Percentiles rank a stretch among this genome's conserved stretches.
Conservation (phyloP, 225 moss, liverwort and hornwort genomes). For the Polytrichum formosum region DNA sequence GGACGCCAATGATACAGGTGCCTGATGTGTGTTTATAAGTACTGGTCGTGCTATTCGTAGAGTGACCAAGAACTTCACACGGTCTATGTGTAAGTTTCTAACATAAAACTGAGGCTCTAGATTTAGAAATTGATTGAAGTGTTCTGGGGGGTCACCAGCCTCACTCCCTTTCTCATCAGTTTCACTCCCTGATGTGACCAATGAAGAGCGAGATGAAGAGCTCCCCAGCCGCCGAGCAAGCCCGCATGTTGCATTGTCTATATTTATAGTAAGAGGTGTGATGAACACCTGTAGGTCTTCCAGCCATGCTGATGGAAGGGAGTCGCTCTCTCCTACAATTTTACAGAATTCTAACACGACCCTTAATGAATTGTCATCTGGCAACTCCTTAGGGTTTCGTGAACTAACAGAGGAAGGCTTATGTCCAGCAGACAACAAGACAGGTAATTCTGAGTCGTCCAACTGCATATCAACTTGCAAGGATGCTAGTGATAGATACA, state of each 20-base stretch:
- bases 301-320: constrained; percentile 4
- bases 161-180: background rate
- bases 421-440: constrained; percentile 10
- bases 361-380: background rate
- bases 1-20: constrained; percentile 11
- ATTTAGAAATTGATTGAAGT: constrained; percentile 6
- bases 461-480: constrained; percentile 22
- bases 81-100: constrained; percentile 1
- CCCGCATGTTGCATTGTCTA: constrained; percentile 15
- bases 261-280: constrained; percentile 14
- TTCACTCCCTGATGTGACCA: background rate
- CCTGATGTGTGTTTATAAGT: constrained; percentile 17
- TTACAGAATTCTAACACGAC: constrained; percentile 7
- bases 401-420: background rate
- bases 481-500: constrained; percentile 6
- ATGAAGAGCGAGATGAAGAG: background rate
- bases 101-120: constrained; percentile 16
- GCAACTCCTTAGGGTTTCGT: background rate
- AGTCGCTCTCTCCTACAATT: background rate
- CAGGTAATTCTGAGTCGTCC: constrained; percentile 13
- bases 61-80: constrained; percentile 7
- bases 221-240: constrained; percentile 13
- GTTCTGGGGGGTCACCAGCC: constrained; percentile 12
- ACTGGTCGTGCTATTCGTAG: constrained; percentile 15
- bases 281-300: constrained; percentile 9